Conservation (phyloP, 2,329 filamentous ascomycete genomes). For the Aspergillus sp. region DNA sequence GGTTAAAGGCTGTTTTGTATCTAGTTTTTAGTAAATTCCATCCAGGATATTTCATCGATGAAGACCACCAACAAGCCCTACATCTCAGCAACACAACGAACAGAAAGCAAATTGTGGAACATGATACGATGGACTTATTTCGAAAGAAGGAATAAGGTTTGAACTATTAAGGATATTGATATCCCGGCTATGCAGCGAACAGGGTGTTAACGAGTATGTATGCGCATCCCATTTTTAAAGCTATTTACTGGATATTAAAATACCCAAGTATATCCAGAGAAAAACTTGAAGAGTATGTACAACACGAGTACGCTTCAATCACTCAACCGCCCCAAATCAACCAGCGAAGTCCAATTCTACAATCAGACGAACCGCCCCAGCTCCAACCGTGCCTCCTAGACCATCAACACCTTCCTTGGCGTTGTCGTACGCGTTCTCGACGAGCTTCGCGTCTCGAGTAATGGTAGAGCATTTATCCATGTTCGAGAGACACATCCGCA, state of each 20-base stretch:
- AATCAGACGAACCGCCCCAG: constrained; percentile 23
- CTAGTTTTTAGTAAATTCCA: too few relatives aligned
- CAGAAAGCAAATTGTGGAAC: constrained; percentile 16
- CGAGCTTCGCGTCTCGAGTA: constrained; percentile 13
- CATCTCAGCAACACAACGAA: too few relatives aligned
- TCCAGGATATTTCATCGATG: too few relatives aligned
- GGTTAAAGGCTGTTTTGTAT: too few relatives aligned
- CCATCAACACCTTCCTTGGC: constrained; percentile 20
- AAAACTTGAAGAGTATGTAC: not conserved
- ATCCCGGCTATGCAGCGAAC: constrained; percentile 25
- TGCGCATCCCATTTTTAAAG: too few relatives aligned
- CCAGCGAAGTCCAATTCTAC: constrained; percentile 22
- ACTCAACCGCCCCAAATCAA: not conserved
- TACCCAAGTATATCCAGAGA: too few relatives aligned
- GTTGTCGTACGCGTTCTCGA: constrained; percentile 22
- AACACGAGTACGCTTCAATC: not conserved
- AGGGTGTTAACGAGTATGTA: too few relatives aligned
- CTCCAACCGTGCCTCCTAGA: constrained; percentile 25
- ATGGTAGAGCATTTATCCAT: constrained; percentile 23
- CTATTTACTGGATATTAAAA: too few relatives aligned
- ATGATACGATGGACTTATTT: constrained; percentile 27
- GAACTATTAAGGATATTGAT: constrained; percentile 30
- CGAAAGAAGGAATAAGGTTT: constrained; percentile 28
- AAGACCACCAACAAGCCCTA: too few relatives aligned
- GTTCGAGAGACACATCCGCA: constrained; percentile 21